Conservation (phyloP, 306 rosid species). For the Ormosia emarginata region DNA sequence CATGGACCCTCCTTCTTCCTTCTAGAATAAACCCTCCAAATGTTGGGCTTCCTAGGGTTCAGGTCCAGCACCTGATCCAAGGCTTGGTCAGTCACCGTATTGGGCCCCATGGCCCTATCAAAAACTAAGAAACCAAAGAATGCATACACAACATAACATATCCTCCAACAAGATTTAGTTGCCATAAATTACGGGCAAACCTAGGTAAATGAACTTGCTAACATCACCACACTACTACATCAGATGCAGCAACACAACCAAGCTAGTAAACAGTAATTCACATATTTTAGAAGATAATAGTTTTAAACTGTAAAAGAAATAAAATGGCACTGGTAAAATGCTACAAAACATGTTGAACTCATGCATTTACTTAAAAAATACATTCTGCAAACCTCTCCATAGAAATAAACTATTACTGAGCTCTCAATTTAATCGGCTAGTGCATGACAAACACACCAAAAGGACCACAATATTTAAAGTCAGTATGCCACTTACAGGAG, state of each 20-base stretch:
- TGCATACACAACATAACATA: background rate
- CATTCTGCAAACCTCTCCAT: background rate
- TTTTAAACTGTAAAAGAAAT: background rate
- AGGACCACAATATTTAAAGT: background rate
- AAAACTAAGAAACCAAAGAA: slow-evolving; percentile 3
- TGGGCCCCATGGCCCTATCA: too few relatives aligned
- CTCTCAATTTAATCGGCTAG: background rate
- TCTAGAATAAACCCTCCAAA: too few relatives aligned
- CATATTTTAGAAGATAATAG: background rate
- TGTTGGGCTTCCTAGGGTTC: too few relatives aligned
- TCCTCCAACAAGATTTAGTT: background rate
- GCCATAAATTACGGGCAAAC: background rate
- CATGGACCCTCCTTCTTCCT: too few relatives aligned
- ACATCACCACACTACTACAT: background rate
- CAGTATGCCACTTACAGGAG: background rate
- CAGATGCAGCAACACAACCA: background rate
- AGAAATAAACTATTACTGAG: background rate
- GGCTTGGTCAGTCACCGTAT: too few relatives aligned
- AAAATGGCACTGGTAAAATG: background rate
- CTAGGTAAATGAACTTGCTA: slow-evolving; percentile 12
- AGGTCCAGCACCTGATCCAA: too few relatives aligned
- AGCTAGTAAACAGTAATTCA: background rate
- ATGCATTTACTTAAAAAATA: background rate
- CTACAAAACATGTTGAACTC: background rate
- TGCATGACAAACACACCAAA: background rate